These are phyloP conservation scores for Phytophthora syringae DNA, from an alignment of 352 stramenopile genomes.

Conservation along the genomic window DNA sequence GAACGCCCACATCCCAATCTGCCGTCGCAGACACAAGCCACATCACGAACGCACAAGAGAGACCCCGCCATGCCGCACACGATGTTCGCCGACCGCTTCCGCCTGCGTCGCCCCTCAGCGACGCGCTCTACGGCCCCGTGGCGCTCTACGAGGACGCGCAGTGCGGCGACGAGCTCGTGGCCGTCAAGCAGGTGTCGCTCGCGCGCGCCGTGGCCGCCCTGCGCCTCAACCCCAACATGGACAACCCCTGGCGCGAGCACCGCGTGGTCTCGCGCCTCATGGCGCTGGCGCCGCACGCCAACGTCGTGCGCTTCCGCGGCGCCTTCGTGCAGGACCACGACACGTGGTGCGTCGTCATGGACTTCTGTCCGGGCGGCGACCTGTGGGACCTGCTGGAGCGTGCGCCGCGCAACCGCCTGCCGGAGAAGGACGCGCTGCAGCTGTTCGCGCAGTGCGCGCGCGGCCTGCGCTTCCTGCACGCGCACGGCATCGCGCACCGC, in stretches of 20 bases:
- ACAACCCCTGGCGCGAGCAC: constrained; percentile 56
- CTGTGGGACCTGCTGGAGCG: constrained; percentile 44
- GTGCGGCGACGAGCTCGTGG: constrained; percentile 37
- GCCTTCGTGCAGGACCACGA: constrained; percentile 50
- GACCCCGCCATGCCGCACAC: not conserved
- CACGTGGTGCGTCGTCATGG: constrained; percentile 62
- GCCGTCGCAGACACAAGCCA: constrained; percentile 2
- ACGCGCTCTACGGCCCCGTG: constrained; percentile 54
- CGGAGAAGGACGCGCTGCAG: constrained; percentile 23
- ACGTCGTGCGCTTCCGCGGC: constrained; percentile 48
- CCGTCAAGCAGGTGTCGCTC: constrained; percentile 58
- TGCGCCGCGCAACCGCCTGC: constrained; percentile 25
- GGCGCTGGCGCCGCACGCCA: constrained; percentile 37
- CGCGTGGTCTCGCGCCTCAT: constrained; percentile 32
- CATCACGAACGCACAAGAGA: too few relatives aligned
- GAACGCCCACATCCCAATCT: constrained; percentile 9
- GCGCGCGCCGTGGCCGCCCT: constrained; percentile 31
- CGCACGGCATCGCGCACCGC: constrained; percentile 52
- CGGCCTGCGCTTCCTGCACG: constrained; percentile 47
- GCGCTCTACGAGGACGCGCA: constrained; percentile 48
- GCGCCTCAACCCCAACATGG: constrained; percentile 33
- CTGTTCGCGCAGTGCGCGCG: constrained; percentile 41
- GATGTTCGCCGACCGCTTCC: constrained; percentile 22
- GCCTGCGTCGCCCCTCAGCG: constrained; percentile 11
- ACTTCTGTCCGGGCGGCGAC: constrained; percentile 58